These are phyloP conservation scores for Dinochytrium kinnereticum DNA, from an alignment of 371 early-diverging fungal species.

Conservation along the genomic window DNA sequence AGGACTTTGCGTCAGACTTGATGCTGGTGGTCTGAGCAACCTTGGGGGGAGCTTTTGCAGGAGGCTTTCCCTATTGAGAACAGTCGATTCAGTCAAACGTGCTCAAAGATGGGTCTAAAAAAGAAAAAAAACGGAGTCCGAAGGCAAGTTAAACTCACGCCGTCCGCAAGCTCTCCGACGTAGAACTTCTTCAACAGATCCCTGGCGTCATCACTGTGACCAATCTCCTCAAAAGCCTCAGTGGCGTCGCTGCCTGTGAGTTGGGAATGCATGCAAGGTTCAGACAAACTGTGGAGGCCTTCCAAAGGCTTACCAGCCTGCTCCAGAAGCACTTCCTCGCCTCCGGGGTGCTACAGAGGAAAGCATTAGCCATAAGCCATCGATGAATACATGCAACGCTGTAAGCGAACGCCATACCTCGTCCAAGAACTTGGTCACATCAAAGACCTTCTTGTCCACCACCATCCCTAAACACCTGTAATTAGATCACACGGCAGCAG, in stretches of 20 bases:
- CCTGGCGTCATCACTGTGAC: slow-evolving; percentile 91
- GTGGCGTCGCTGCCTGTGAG: slow-evolving; percentile 82
- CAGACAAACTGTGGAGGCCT: no score
- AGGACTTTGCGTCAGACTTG: background rate
- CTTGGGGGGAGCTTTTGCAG: slow-evolving; percentile 27
- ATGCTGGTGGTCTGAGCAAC: slow-evolving; percentile 30
- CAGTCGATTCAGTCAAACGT: background rate
- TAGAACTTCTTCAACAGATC: slow-evolving; percentile 72
- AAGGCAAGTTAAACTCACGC: no score
- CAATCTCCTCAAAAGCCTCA: slow-evolving; percentile 92
- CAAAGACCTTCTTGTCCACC: slow-evolving; percentile 81
- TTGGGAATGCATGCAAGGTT: slow-evolving; percentile 3
- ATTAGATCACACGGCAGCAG: background rate
- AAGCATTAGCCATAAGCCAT: background rate
- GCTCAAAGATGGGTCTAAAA: no score
- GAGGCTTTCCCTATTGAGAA: slow-evolving; percentile 28
- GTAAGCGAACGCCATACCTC: no score
- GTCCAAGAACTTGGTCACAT: slow-evolving; percentile 80
- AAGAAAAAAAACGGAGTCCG: no score
- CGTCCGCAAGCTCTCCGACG: slow-evolving; percentile 72
- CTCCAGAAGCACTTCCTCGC: slow-evolving; percentile 60
- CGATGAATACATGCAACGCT: no score
- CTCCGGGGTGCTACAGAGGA: slow-evolving; percentile 55
- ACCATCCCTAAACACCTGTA: slow-evolving; percentile 61
- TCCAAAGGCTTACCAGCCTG: slow-evolving; percentile 52